Evolutionary conservation across 768 basidiomycete genomes (phyloP).

Genomic region (Mycena pura): DNA sequence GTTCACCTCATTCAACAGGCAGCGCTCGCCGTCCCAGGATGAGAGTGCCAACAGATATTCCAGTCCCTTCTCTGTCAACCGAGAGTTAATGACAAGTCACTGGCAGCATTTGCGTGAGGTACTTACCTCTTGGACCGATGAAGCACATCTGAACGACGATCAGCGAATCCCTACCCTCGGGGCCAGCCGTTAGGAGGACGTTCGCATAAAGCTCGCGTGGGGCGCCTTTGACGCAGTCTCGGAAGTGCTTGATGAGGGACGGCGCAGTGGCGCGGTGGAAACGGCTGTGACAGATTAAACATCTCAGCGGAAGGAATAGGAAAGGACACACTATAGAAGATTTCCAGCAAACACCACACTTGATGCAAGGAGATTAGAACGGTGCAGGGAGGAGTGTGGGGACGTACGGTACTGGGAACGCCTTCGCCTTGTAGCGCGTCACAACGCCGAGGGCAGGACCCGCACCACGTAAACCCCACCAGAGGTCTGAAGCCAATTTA

Average conservation of each 20-base stretch:
- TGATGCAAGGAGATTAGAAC: background rate
- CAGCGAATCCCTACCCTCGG: conserved; percentile 81
- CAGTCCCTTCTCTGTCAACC: conserved; percentile 72
- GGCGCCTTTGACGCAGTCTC: conserved; percentile 90
- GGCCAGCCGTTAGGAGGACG: conserved; percentile 89
- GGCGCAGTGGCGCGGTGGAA: conserved; percentile 89
- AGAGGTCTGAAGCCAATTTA: conserved; percentile 61
- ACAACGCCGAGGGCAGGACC: conserved; percentile 85
- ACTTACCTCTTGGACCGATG: conserved; percentile 76
- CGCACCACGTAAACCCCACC: conserved; percentile 88
- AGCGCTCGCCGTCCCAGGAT: conserved; percentile 88
- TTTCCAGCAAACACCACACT: conserved; percentile 88
- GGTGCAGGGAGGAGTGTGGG: background rate
- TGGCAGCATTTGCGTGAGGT: too few species aligned
- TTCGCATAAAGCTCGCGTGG: conserved; percentile 91
- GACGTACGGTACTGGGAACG: conserved; percentile 75
- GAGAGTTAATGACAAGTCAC: too few species aligned
- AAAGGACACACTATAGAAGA: conserved; percentile 77
- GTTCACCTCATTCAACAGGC: conserved; percentile 87
- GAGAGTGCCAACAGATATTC: conserved; percentile 83
- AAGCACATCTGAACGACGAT: conserved; percentile 94
- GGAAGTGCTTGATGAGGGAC: conserved; percentile 88
- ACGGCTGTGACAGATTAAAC: conserved; percentile 56
- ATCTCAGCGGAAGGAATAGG: conserved; percentile 6
- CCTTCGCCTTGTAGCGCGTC: conserved; percentile 89